A percentile compares a stretch with the other conserved stretches of the same genome.
Conservation (phyloP, 352 stramenopile species). For the Phytophthora fragariae region DNA sequence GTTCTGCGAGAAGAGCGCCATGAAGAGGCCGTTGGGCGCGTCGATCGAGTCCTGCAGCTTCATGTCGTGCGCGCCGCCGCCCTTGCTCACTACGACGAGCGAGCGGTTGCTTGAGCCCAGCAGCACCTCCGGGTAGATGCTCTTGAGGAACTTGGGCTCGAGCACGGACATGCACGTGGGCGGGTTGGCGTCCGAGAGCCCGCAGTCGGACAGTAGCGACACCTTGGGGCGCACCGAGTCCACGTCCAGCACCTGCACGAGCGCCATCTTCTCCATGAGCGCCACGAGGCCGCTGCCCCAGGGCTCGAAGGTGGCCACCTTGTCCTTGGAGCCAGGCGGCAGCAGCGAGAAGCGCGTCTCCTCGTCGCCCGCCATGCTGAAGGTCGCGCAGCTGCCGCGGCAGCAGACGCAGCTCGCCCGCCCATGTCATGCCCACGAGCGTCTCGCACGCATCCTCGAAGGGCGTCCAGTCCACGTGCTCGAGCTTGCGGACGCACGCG, state of each 20-base stretch:
- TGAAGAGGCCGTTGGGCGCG: slow-evolving; percentile 44
- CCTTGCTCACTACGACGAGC: slow-evolving; percentile 85
- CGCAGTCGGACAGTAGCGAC: slow-evolving; percentile 72
- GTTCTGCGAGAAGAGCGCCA: slow-evolving; percentile 95
- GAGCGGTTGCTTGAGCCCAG: slow-evolving; percentile 92
- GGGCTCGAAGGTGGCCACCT: slow-evolving; percentile 78
- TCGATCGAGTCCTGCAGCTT: slow-evolving; percentile 84
- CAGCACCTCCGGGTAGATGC: slow-evolving; percentile 93
- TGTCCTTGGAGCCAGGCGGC: slow-evolving; percentile 68
- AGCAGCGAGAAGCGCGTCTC: slow-evolving; percentile 80
- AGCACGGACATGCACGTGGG: slow-evolving; percentile 93
- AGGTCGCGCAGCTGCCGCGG: slow-evolving; percentile 75
- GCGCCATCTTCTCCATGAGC: slow-evolving; percentile 83
- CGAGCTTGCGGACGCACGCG: slow-evolving; percentile 69
- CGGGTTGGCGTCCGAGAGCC: slow-evolving; percentile 74
- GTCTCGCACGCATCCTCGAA: slow-evolving; percentile 79
- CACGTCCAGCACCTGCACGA: slow-evolving; percentile 83
- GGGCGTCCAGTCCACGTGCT: slow-evolving; percentile 63
- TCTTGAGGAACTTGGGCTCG: slow-evolving; percentile 91
- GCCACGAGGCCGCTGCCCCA: slow-evolving; percentile 81
- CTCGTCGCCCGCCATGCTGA: slow-evolving; percentile 73
- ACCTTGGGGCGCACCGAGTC: slow-evolving; percentile 84
- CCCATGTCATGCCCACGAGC: slow-evolving; percentile 81
- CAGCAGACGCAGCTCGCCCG: slow-evolving; percentile 80
- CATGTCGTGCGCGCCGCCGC: slow-evolving; percentile 76